A percentile compares a stretch with the other conserved stretches of the same genome.
phyloP scores from a whole-genome alignment of 78 protist species.

The Guillardia theta region DNA sequence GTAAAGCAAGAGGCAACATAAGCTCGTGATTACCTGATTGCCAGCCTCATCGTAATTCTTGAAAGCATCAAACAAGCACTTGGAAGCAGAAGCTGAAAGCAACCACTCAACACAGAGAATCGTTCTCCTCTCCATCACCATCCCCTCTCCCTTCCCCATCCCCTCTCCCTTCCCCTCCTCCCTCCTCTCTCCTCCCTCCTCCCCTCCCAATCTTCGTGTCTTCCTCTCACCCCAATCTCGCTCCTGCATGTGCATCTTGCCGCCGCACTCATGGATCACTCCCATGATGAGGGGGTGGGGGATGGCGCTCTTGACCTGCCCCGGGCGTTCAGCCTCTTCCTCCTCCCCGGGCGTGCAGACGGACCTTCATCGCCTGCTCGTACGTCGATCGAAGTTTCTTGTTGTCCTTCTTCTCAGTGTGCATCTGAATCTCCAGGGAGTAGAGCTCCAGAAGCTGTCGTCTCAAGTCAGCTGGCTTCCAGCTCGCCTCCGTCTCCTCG shows the following conservation, averaged over 20 bases:
- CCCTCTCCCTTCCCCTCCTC: background rate
- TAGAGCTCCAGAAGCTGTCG: slow-evolving; percentile 85
- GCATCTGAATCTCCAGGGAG: slow-evolving; percentile 93
- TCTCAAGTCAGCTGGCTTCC: too few species aligned
- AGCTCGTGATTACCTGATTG: too few species aligned
- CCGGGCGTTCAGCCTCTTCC: background rate
- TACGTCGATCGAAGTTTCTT: slow-evolving; percentile 65
- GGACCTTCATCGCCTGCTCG: background rate
- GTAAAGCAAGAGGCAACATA: background rate
- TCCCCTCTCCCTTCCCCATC: background rate
- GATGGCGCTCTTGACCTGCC: slow-evolving; percentile 78
- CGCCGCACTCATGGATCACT: slow-evolving; percentile 94
- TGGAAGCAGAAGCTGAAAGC: background rate
- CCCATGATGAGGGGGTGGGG: slow-evolving; percentile 96
- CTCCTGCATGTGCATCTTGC: slow-evolving; percentile 87
- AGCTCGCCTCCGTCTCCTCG: too few species aligned
- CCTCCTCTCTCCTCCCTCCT: background rate
- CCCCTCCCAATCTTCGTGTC: background rate
- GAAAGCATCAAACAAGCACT: slow-evolving; percentile 80
- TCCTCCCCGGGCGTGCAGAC: background rate
- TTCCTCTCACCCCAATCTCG: background rate
- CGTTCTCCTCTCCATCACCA: background rate
- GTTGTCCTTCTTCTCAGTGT: slow-evolving; percentile 79
- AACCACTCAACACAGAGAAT: background rate
- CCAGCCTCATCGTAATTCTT: slow-evolving; percentile 92